These are phyloP conservation scores for Setaria italica DNA, from an alignment of 202 grass and related monocot genomes.

Conservation along the genomic window DNA sequence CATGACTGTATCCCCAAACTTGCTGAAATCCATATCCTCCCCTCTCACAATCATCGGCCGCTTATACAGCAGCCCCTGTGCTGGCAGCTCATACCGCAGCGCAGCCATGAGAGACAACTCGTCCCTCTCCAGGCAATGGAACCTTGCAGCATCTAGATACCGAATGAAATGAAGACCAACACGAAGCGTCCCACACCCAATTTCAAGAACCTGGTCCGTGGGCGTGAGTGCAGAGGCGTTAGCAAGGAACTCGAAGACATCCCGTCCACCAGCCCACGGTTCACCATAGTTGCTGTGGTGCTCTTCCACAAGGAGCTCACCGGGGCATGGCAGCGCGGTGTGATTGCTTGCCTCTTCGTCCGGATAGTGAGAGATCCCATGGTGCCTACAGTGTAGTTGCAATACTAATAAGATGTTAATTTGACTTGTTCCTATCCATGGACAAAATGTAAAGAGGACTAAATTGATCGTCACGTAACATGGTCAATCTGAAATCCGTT, in stretches of 20 bases:
- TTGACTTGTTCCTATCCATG: background rate
- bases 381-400: conserved; percentile 55
- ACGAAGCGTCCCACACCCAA: conserved; percentile 92
- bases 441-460: background rate
- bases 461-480: background rate
- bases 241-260: conserved; percentile 91
- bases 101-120: conserved; percentile 90
- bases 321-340: conserved; percentile 70
- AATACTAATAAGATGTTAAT: conserved; percentile 33
- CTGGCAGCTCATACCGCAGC: conserved; percentile 77
- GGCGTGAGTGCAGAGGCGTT: conserved; percentile 57
- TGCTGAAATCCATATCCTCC: conserved; percentile 88
- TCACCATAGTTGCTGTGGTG: conserved; percentile 99
- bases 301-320: conserved; percentile 92
- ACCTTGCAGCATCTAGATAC: conserved; percentile 71
- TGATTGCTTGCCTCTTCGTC: conserved; percentile 62
- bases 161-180: conserved; percentile 92
- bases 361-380: conserved; percentile 85
- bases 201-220: conserved; percentile 74
- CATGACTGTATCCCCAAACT: conserved; percentile 70
- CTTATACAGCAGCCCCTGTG: conserved; percentile 85
- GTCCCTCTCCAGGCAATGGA: conserved; percentile 94
- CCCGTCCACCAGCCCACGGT: conserved; percentile 85
- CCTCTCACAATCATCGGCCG: conserved; percentile 76
- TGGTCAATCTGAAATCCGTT: conserved; percentile 4